Base-by-base conservation (phyloP, 495 filamentous ascomycete species). In the Tuber indicum region DNA sequence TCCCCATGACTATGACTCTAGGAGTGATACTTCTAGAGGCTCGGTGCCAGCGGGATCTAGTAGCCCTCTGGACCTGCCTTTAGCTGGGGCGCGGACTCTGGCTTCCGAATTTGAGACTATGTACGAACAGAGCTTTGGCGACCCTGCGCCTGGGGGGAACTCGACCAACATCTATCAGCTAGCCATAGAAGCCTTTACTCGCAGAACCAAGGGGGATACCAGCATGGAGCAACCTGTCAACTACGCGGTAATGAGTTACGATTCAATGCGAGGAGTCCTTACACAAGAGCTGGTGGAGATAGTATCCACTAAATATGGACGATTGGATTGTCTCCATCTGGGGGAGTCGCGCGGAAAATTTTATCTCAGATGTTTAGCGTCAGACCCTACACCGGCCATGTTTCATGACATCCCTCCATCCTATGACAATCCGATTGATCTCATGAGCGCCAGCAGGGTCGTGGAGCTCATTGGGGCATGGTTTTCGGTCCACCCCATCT, bases 1-100 rank as follows among this genome's bases (percentile, higher is more conserved):
- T 66, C 58, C 26, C 58, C 14, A 66, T 66, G 58, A 66, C 58
- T 66, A 66, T 66, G 58, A 66, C 58, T 66, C 58, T 36, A 66
- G 58, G 36, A 66, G 58, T 32, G 58, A 66, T 66, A 26, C 58
- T 66, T 66, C 58, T 36, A 66, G 58, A 16, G 58, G 58, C 26
- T 66, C 58, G 5, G 58, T 9, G 14, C 58, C 58, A 36, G 14
- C 58, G n/a, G 58, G 26, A 14, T 16, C 58, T 19, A 66, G 58
- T 32, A 66, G 58, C 58, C 58, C 58, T 26, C 12, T 14, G 26
- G 58, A 36, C 32, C 58, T 36, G 14, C 14, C 58, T 6, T 66
- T 26, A 19, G 14, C 58, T 17, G 58, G 58, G 26, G 17, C 4
- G 8, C 58, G 58, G 17, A 36, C 58, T 14, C 58, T 66, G 12